Percentiles rank a stretch among this genome's conserved stretches.
These are phyloP conservation scores for Magnolia changhungtana DNA, from an alignment of 164 flowering plant genomes.

Conservation along the genomic window DNA sequence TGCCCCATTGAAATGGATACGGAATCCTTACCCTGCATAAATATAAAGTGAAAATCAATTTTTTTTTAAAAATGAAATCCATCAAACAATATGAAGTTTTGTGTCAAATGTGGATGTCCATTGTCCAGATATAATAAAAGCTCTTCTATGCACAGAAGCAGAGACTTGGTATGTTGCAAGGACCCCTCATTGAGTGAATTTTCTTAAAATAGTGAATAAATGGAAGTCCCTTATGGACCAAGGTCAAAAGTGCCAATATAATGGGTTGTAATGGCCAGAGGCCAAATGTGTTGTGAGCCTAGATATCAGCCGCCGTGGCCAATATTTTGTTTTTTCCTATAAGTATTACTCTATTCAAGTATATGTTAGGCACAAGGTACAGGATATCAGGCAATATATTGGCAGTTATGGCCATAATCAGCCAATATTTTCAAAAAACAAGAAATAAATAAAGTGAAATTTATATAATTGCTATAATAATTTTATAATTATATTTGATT, in stretches of 20 bases:
- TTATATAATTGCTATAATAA: too few species aligned
- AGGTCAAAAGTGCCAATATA: not conserved
- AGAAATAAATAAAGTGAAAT: too few species aligned
- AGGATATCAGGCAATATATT: too few species aligned
- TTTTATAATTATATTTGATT: too few species aligned
- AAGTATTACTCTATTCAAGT: too few species aligned
- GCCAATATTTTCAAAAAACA: too few species aligned
- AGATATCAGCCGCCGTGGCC: too few species aligned
- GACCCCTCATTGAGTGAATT: not conserved
- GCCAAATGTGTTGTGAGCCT: not conserved
- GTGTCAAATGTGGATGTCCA: not conserved
- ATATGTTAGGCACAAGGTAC: too few species aligned
- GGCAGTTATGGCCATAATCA: too few species aligned
- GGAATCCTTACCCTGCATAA: constrained; percentile 64
- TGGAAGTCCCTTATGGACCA: not conserved
- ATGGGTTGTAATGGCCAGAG: not conserved
- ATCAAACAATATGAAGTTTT: not conserved
- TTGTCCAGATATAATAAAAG: not conserved
- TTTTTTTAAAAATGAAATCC: not conserved
- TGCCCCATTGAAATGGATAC: constrained; percentile 80
- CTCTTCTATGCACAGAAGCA: not conserved
- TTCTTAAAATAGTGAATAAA: not conserved
- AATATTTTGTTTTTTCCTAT: too few species aligned
- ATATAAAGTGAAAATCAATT: not conserved
- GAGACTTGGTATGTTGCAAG: not conserved